phyloP scores from a whole-genome alignment of 768 basidiomycete species.

The Baorangia bicolor region DNA sequence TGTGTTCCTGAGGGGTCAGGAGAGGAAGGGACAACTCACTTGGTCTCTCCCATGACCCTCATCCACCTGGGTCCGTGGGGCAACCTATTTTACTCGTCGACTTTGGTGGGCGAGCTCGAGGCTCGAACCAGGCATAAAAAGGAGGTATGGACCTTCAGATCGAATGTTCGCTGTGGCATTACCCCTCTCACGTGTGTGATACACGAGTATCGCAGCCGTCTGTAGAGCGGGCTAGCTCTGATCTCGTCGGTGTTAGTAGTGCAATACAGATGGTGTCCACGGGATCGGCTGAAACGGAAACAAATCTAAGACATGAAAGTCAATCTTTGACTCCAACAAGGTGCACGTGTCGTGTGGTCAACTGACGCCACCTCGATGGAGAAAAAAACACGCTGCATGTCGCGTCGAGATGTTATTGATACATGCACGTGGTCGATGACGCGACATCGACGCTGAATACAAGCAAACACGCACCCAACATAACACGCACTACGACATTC shows the following conservation, averaged over 20 bases:
- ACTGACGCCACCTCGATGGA: neutral
- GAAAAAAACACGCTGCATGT: neutral
- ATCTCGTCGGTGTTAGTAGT: conserved; percentile 3
- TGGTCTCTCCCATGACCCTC: neutral
- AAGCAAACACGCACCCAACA: conserved; percentile 6
- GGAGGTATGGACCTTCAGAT: neutral
- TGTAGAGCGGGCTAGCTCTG: neutral
- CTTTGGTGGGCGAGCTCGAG: neutral
- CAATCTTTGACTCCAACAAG: conserved; percentile 6
- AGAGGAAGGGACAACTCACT: neutral
- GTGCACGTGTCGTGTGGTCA: neutral
- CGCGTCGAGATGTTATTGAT: neutral
- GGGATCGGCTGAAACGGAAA: neutral
- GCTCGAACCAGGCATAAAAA: neutral
- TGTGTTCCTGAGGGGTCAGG: neutral
- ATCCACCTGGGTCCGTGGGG: neutral
- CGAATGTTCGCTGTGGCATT: conserved; percentile 2
- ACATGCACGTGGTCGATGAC: conserved; percentile 9
- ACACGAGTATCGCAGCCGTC: neutral
- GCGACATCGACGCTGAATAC: conserved; percentile 1
- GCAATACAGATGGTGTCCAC: conserved; percentile 1
- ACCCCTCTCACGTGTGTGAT: neutral
- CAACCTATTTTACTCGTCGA: neutral
- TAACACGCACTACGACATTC: conserved; percentile 27
- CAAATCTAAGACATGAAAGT: conserved; percentile 13